Conservation (phyloP, 2,329 filamentous ascomycete genomes). For the Pseudocercospora vitis region DNA sequence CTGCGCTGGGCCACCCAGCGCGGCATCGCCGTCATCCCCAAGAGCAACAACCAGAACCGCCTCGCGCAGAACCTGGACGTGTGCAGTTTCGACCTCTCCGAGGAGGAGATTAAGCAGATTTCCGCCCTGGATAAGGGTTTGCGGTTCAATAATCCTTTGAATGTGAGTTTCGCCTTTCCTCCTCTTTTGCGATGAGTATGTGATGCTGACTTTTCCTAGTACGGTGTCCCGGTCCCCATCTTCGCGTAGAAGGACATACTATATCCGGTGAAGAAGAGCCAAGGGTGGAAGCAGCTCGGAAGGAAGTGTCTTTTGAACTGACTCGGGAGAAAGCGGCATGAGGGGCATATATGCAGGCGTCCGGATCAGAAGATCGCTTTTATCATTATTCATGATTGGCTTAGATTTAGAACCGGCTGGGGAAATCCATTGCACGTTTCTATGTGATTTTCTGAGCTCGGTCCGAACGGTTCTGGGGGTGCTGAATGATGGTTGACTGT, state of each 20-base stretch:
- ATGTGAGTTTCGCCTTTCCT: constrained; percentile 51
- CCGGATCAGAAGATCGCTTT: no score
- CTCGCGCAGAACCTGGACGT: constrained; percentile 68
- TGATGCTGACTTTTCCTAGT: constrained; percentile 11
- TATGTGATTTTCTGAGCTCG: no score
- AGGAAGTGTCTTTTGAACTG: no score
- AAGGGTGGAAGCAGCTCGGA: neutral
- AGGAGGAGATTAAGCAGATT: constrained; percentile 68
- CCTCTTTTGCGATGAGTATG: neutral
- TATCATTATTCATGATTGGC: no score
- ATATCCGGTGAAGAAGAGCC: neutral
- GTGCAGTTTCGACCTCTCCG: constrained; percentile 63
- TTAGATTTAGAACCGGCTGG: no score
- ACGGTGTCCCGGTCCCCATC: constrained; percentile 26
- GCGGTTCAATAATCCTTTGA: constrained; percentile 75
- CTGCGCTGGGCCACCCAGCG: constrained; percentile 86
- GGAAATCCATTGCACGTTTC: no score
- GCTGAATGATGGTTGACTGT: no score
- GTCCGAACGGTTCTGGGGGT: no score
- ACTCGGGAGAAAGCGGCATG: no score
- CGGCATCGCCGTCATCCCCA: constrained; percentile 77
- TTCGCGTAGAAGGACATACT: constrained; percentile 19
- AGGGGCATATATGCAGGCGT: no score
- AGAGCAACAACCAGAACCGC: constrained; percentile 61
- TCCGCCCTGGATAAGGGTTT: constrained; percentile 63